phyloP scores from a whole-genome alignment of 768 basidiomycete species.

The Lenzites betulinus region DNA sequence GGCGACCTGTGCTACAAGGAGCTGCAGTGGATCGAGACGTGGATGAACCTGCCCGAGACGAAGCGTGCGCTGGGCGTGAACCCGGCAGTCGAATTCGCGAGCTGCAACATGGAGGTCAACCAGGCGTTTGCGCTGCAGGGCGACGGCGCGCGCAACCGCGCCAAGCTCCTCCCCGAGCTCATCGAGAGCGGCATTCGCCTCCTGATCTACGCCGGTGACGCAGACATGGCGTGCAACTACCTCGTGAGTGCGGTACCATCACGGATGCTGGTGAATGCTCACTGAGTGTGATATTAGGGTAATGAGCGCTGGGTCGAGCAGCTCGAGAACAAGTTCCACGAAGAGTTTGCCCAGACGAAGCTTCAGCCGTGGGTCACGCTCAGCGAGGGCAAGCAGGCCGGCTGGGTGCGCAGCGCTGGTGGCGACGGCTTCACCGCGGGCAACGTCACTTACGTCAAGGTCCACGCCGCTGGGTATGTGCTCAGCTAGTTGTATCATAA shows the following conservation, averaged over 20 bases:
- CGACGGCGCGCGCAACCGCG: slow-evolving; percentile 85
- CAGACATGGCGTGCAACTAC: slow-evolving; percentile 91
- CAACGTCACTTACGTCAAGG: slow-evolving; percentile 80
- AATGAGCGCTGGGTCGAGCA: slow-evolving; percentile 75
- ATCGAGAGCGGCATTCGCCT: slow-evolving; percentile 82
- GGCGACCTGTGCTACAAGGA: slow-evolving; percentile 76
- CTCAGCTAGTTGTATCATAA: neutral
- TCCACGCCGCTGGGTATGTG: slow-evolving; percentile 69
- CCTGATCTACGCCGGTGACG: slow-evolving; percentile 88
- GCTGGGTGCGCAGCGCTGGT: slow-evolving; percentile 71
- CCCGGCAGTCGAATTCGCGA: slow-evolving; percentile 56
- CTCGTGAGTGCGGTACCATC: slow-evolving; percentile 45
- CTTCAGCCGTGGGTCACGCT: slow-evolving; percentile 57
- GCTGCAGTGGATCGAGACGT: slow-evolving; percentile 86
- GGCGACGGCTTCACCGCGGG: slow-evolving; percentile 67
- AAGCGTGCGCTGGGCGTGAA: slow-evolving; percentile 82
- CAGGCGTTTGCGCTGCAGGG: slow-evolving; percentile 80
- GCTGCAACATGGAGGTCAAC: slow-evolving; percentile 83
- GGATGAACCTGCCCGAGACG: slow-evolving; percentile 76
- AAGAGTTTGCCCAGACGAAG: slow-evolving; percentile 55
- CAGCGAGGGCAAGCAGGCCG: slow-evolving; percentile 55
- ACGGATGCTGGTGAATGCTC: neutral
- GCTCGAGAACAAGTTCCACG: slow-evolving; percentile 61
- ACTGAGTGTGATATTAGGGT: slow-evolving; percentile 44
- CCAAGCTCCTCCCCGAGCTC: slow-evolving; percentile 75